phyloP scores from a whole-genome alignment of 2,329 filamentous ascomycete species.

The Capronia americana region DNA sequence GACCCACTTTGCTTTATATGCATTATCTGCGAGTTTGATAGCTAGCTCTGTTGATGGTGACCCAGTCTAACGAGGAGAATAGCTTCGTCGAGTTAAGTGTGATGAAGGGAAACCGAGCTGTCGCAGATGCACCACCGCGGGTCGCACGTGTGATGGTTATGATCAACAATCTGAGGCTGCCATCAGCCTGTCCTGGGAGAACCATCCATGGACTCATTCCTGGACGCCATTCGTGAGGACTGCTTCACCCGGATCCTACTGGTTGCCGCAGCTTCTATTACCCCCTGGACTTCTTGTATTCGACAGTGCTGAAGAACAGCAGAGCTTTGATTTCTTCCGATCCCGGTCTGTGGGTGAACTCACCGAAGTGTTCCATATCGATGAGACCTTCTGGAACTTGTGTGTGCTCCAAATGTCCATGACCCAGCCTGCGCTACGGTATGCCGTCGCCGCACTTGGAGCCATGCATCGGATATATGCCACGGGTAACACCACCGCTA shows the following conservation, averaged over 20 bases:
- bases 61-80: neutral
- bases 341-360: constrained; percentile 18
- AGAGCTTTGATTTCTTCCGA: constrained; percentile 20
- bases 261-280: constrained; percentile 3
- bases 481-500: constrained; percentile 8
- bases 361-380: constrained; percentile 17
- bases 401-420: constrained; percentile 21
- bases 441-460: constrained; percentile 21
- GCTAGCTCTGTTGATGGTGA: neutral
- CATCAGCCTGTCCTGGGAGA: constrained; percentile 16
- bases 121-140: constrained; percentile 11
- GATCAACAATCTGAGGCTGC: neutral
- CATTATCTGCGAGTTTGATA: neutral
- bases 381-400: constrained; percentile 24
- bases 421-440: constrained; percentile 21
- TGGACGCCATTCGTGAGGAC: constrained; percentile 19
- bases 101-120: constrained; percentile 24
- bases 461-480: constrained; percentile 20
- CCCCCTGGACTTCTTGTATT: constrained; percentile 20
- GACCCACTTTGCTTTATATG: neutral
- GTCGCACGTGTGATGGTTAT: constrained; percentile 21
- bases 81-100: constrained; percentile 22
- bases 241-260: neutral
- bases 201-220: constrained; percentile 19
- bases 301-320: constrained; percentile 20